These are phyloP conservation scores for Monilinia polystroma DNA, from an alignment of 2,329 filamentous ascomycete species.

Conservation along the genomic window DNA sequence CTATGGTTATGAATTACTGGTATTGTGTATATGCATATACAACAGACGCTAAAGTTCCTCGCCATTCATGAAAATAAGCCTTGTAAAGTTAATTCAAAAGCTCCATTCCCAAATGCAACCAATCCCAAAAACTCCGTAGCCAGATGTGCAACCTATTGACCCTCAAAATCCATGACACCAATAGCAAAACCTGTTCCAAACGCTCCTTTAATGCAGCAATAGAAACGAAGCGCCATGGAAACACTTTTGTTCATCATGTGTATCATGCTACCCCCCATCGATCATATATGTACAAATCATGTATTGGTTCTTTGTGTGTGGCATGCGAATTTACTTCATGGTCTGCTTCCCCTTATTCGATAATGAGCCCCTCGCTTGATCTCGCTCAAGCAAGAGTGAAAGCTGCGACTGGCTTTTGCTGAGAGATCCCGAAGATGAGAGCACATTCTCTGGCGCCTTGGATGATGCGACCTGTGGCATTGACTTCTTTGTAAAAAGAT, in stretches of 20 bases:
- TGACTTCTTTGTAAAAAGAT: slow-evolving; percentile 36
- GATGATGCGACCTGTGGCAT: slow-evolving; percentile 22
- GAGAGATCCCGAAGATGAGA: slow-evolving; percentile 43
- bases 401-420: slow-evolving; percentile 62
- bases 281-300: slow-evolving; percentile 21
- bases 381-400: slow-evolving; percentile 55
- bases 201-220: slow-evolving; percentile 18
- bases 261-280: slow-evolving; percentile 5
- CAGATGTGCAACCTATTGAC: slow-evolving; percentile 17
- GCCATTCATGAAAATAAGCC: slow-evolving; percentile 4
- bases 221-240: slow-evolving; percentile 17
- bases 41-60: background rate
- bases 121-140: slow-evolving; percentile 19
- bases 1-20: slow-evolving; percentile 8
- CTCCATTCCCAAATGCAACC: slow-evolving; percentile 23
- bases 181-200: slow-evolving; percentile 14
- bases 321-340: slow-evolving; percentile 17
- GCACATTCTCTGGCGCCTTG: slow-evolving; percentile 18
- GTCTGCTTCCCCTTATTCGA: slow-evolving; percentile 14
- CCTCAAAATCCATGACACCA: slow-evolving; percentile 16
- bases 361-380: slow-evolving; percentile 43
- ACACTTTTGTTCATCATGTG: slow-evolving; percentile 19
- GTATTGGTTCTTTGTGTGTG: background rate
- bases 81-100: slow-evolving; percentile 9
- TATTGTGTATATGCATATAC: slow-evolving; percentile 7